A percentile compares a stretch with the other conserved stretches of the same genome.
Conservation (phyloP, 805 yeast species). For the Ogataea glucozyma region DNA sequence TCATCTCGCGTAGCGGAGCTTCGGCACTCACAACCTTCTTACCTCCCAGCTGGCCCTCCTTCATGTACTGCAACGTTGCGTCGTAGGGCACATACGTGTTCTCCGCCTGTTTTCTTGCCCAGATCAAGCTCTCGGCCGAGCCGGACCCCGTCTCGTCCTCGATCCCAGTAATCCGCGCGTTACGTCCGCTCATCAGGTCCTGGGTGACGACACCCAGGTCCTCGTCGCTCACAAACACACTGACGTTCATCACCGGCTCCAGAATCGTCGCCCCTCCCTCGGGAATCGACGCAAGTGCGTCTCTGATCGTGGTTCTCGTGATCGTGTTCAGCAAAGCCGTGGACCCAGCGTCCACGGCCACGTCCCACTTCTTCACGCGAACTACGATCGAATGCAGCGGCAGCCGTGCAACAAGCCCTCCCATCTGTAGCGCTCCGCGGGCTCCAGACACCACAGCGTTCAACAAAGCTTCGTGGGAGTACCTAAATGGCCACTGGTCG, state of each 20-base stretch:
- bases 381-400: constrained; percentile 63
- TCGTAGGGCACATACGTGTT: constrained; percentile 75
- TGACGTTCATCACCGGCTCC: constrained; percentile 87
- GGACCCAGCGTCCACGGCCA: constrained; percentile 52
- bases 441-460: constrained; percentile 60
- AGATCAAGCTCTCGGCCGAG: constrained; percentile 38
- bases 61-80: constrained; percentile 49
- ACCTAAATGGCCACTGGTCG: constrained; percentile 48
- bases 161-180: constrained; percentile 70
- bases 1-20: constrained; percentile 87
- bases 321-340: constrained; percentile 45
- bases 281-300: constrained; percentile 35
- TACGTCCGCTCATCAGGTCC: constrained; percentile 77
- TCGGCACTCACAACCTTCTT: constrained; percentile 69
- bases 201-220: constrained; percentile 82
- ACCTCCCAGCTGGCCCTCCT: constrained; percentile 26
- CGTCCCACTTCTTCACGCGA: constrained; percentile 49
- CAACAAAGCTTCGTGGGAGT: constrained; percentile 49
- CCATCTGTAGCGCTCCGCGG: constrained; percentile 61
- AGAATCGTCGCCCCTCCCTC: constrained; percentile 51
- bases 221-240: constrained; percentile 63
- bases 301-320: constrained; percentile 45
- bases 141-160: constrained; percentile 53
- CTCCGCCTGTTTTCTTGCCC: constrained; percentile 60
- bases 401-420: constrained; percentile 60